These are phyloP conservation scores for Amylostereum areolatum DNA, from an alignment of 1,284 basidiomycete species.

Conservation along the genomic window DNA sequence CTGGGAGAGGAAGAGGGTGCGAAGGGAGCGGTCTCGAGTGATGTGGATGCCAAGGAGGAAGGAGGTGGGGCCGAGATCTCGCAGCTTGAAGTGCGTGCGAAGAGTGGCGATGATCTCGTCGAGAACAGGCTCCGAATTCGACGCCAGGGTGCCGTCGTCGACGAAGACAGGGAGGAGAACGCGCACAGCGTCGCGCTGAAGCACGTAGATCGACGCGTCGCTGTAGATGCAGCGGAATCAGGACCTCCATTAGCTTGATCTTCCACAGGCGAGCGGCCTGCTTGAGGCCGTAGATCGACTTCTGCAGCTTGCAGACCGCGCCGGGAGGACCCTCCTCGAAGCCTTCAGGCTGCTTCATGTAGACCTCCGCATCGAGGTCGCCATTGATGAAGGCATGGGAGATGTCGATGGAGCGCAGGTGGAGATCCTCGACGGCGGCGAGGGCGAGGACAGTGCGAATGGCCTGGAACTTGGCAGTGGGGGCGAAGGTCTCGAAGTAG, in stretches of 20 bases:
- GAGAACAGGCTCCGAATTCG: too few species aligned
- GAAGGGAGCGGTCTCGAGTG: too few species aligned
- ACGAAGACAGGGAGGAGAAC: too few species aligned
- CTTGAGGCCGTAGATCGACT: constrained; percentile 19
- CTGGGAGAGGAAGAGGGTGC: too few species aligned
- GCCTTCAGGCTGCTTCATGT: constrained; percentile 25
- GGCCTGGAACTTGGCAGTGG: not conserved
- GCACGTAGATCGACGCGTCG: too few species aligned
- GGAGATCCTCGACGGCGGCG: constrained; percentile 20
- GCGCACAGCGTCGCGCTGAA: too few species aligned
- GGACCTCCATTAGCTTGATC: constrained; percentile 1
- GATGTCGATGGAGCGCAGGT: constrained; percentile 31
- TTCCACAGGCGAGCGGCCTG: constrained; percentile 6
- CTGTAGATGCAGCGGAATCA: too few species aligned
- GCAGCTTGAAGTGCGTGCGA: too few species aligned
- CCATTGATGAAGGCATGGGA: constrained; percentile 27
- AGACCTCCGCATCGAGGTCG: constrained; percentile 25
- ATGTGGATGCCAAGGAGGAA: too few species aligned
- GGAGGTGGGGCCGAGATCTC: too few species aligned
- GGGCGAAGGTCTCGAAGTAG: not conserved
- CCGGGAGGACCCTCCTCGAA: constrained; percentile 10
- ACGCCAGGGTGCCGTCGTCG: too few species aligned
- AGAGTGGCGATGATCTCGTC: too few species aligned
- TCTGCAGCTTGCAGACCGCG: constrained; percentile 18
- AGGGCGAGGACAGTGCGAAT: not conserved